These are phyloP conservation scores for Apophysomyces ossiformis DNA, from an alignment of 371 early-diverging fungal species.

Conservation along the genomic window DNA sequence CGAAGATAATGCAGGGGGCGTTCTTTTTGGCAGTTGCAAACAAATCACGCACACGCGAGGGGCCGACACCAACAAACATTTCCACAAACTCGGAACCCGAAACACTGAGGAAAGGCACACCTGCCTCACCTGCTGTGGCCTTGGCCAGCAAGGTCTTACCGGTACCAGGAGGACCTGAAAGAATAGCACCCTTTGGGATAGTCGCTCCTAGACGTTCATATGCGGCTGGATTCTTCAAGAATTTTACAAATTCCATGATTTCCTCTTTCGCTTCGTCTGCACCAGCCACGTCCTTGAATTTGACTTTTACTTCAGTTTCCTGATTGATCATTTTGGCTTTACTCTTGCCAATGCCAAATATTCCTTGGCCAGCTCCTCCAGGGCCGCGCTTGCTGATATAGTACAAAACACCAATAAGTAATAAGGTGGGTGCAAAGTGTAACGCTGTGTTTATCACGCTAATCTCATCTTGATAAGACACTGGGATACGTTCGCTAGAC, in stretches of 20 bases:
- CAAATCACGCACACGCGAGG: conserved; percentile 97
- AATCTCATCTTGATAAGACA: conserved; percentile 83
- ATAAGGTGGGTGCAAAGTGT: conserved; percentile 92
- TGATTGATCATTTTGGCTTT: conserved; percentile 96
- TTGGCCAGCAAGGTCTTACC: conserved; percentile 99
- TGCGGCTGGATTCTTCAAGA: conserved; percentile 96
- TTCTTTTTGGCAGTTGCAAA: conserved; percentile 97
- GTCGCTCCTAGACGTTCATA: conserved; percentile 99
- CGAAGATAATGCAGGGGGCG: conserved; percentile 98
- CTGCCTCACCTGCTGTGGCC: conserved; percentile 99
- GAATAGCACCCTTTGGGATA: conserved; percentile 99
- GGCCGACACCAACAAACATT: conserved; percentile 99
- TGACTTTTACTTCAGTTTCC: conserved; percentile 93
- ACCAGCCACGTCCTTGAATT: conserved; percentile 99
- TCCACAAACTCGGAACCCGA: conserved; percentile 99
- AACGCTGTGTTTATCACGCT: conserved; percentile 72
- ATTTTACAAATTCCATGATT: conserved; percentile 99
- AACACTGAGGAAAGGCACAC: conserved; percentile 96
- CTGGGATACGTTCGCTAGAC: conserved; percentile 86
- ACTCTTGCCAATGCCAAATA: conserved; percentile 97
- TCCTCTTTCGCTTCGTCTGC: conserved; percentile 99
- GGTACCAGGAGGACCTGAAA: conserved; percentile 97
- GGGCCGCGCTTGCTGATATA: conserved; percentile 84
- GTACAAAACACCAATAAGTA: conserved; percentile 86
- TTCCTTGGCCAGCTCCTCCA: conserved; percentile 78